Evolutionary conservation across 164 flowering plant genomes (phyloP).

Genomic region (Protea cynaroides): DNA sequence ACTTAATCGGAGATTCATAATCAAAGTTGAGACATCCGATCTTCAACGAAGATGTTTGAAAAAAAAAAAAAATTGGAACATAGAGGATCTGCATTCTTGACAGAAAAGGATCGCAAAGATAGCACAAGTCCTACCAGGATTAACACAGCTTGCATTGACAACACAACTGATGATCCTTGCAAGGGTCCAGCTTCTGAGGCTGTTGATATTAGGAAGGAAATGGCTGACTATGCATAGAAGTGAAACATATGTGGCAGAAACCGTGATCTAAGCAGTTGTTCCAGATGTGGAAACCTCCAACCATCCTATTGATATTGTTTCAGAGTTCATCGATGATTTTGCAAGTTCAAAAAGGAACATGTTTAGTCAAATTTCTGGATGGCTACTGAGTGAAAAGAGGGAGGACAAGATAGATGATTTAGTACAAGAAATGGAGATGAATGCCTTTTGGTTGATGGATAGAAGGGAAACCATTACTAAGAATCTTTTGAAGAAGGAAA

Average conservation of each 20-base stretch:
- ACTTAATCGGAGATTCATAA: too few relatives aligned
- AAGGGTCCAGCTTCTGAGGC: constrained; percentile 44
- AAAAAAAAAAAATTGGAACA: too few relatives aligned
- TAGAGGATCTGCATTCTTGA: too few relatives aligned
- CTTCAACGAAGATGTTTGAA: too few relatives aligned
- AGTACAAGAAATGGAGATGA: constrained; percentile 59
- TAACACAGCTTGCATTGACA: constrained; percentile 62
- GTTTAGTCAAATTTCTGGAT: constrained; percentile 55
- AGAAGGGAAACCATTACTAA: constrained; percentile 45
- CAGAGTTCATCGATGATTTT: constrained; percentile 57
- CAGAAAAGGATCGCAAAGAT: too few relatives aligned
- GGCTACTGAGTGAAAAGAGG: constrained; percentile 63
- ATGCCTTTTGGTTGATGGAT: constrained; percentile 55
- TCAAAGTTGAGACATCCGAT: too few relatives aligned
- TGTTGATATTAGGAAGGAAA: constrained; percentile 52
- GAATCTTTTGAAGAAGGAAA: constrained; percentile 48
- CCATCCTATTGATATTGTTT: constrained; percentile 52
- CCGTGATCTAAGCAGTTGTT: constrained; percentile 35
- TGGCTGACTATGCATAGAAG: constrained; percentile 51
- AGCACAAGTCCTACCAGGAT: constrained; percentile 51
- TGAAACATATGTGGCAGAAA: constrained; percentile 52
- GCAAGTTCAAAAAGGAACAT: constrained; percentile 43
- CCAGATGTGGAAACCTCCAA: constrained; percentile 32
- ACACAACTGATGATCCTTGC: constrained; percentile 53
- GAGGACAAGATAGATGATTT: constrained; percentile 72